Conservation (phyloP, 345 rosid species). For the Microcos paniculata region DNA sequence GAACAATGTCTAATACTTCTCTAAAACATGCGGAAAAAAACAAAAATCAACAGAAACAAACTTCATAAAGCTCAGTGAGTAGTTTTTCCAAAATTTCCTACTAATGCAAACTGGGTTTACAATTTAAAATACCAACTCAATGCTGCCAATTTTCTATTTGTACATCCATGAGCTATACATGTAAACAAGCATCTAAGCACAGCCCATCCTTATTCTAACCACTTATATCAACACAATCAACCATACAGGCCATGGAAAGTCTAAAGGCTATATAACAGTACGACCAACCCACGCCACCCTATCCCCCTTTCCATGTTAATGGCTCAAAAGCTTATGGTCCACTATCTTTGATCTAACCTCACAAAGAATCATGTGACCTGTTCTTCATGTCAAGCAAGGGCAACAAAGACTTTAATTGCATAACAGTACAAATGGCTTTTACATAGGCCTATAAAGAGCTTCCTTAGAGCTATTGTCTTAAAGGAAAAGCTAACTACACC, state of each 20-base stretch:
- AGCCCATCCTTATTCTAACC: background rate
- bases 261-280: background rate
- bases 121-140: background rate
- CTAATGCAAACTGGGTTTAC: background rate
- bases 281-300: background rate
- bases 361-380: background rate
- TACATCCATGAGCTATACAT: background rate
- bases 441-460: background rate
- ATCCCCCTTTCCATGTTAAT: background rate
- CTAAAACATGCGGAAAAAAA: background rate
- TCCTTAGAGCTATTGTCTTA: background rate
- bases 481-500: background rate
- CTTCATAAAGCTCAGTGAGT: background rate
- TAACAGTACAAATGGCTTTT: background rate
- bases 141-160: background rate
- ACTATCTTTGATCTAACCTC: background rate
- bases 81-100: background rate
- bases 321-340: constrained; percentile 5
- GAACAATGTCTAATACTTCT: background rate
- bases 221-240: background rate
- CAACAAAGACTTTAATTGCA: background rate
- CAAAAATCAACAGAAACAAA: background rate
- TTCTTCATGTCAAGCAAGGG: background rate
- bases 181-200: background rate
- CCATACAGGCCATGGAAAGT: background rate